Conservation (phyloP, 73 alveolate species). For the Paramecium pentaurelia region DNA sequence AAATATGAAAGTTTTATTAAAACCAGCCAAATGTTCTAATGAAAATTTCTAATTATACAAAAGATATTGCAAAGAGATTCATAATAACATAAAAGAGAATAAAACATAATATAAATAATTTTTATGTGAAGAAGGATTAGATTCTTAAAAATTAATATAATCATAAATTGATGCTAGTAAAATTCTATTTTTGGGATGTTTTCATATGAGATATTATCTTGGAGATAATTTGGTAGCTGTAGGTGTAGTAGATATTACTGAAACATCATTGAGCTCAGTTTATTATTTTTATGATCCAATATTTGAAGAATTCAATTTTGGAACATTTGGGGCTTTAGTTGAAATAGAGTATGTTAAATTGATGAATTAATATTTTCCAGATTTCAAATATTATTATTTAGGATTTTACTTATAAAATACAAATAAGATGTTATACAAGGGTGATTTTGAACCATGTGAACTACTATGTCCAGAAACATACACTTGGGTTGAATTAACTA, state of each 20-base stretch:
- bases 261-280: slow-evolving; percentile 71
- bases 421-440: slow-evolving; percentile 81
- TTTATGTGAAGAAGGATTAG: slow-evolving; percentile 33
- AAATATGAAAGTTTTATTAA: neutral
- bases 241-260: slow-evolving; percentile 86
- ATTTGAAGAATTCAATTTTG: slow-evolving; percentile 80
- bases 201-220: slow-evolving; percentile 84
- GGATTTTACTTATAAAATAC: slow-evolving; percentile 83
- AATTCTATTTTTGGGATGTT: slow-evolving; percentile 74
- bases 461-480: slow-evolving; percentile 78
- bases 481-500: slow-evolving; percentile 74
- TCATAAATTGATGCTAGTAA: neutral
- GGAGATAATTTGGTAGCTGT: slow-evolving; percentile 86
- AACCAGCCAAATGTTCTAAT: slow-evolving; percentile 61
- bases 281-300: slow-evolving; percentile 91
- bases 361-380: slow-evolving; percentile 65
- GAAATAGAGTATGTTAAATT: slow-evolving; percentile 84
- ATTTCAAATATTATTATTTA: slow-evolving; percentile 81
- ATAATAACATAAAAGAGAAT: slow-evolving; percentile 56
- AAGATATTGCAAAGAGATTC: slow-evolving; percentile 64
- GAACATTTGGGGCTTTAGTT: slow-evolving; percentile 83
- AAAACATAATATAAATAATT: slow-evolving; percentile 43
- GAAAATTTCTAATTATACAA: slow-evolving; percentile 64
- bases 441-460: slow-evolving; percentile 83
- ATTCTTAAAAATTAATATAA: neutral